Evolutionary conservation across 148 eudicot species (phyloP), one percentile per base, ranked within the genome.

Genomic region (Rhododendron ovatum): DNA sequence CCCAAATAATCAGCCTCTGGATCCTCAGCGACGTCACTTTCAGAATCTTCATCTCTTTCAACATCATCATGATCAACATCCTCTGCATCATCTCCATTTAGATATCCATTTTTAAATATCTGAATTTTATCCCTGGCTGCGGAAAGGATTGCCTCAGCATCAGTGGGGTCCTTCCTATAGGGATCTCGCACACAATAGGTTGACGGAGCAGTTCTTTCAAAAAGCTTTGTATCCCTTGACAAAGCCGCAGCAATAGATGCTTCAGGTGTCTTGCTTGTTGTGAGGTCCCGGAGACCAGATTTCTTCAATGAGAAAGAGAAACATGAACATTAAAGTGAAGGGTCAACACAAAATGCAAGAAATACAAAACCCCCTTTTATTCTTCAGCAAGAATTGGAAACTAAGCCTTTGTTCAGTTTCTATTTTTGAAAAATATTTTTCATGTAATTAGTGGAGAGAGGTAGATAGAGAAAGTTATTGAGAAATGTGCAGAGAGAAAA

Each of bases 261-360:
- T 89, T 96, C 98, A 33, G 99, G 99, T 39, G 99, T 96, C 92
- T 94, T 96, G 91, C 98, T 96, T 78, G 99, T 95, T 37, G 96
- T 94, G 69, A 96, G 94, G 85, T 96, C 98, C 75, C 99, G 93
- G 37, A 95, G 96, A 82, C 99, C 99, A 83, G 98, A 95, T 93
- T 89, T 96, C 99, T 96, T 84, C 24, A 63, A 86, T 22, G 10
- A 14, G 22, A 85, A 57, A 82, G 47, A 48, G 24, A 65, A 74
- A 76, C 7, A 71, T 28, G 47, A 2, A 81, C 5, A 81, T 55
- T 39, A 22, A 85, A 14, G 24, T 33, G 15, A 20, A 84, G 76
- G 82, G 30, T 30, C 20, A 86, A 51, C 18, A 84, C 65, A 61
- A 57, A 30, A 74, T 81, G 86, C 33, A 87, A 81, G 33, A 3